These are phyloP conservation scores for Exutisphaerella laricina DNA, from an alignment of 2,329 filamentous ascomycete genomes.

Conservation along the genomic window DNA sequence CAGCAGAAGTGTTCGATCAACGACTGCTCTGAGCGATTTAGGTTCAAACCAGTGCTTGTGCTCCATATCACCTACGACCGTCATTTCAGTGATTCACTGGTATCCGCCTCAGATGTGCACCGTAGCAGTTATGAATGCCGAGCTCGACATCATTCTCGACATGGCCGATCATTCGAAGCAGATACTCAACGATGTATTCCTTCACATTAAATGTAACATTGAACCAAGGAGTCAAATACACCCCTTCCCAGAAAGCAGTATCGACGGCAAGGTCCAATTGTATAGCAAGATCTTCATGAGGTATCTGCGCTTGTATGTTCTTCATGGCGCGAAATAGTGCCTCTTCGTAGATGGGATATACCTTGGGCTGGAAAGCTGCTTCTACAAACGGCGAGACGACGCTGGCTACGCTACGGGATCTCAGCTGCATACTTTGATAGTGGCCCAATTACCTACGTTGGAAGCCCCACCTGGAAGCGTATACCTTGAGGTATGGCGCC, in stretches of 20 bases:
- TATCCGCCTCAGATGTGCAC: conserved; percentile 21
- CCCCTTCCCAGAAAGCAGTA: conserved; percentile 27
- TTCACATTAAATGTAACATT: conserved; percentile 26
- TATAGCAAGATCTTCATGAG: conserved; percentile 31
- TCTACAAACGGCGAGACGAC: conserved; percentile 23
- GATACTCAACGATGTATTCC: conserved; percentile 32
- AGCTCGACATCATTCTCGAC: conserved; percentile 37
- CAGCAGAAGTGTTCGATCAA: conserved; percentile 36
- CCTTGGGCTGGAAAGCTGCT: conserved; percentile 22
- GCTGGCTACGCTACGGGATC: conserved; percentile 14
- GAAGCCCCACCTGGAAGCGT: conserved; percentile 33
- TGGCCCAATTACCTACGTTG: conserved; percentile 16
- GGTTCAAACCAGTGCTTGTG: conserved; percentile 44
- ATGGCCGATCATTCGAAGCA: conserved; percentile 28
- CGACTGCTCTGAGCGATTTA: conserved; percentile 27
- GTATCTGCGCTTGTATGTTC: conserved; percentile 31
- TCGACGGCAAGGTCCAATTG: conserved; percentile 33
- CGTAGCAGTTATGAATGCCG: conserved; percentile 47
- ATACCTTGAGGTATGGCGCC: conserved; percentile 26
- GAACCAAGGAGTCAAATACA: conserved; percentile 12
- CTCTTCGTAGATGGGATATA: conserved; percentile 32
- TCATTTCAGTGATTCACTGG: too few species aligned
- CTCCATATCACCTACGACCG: conserved; percentile 34
- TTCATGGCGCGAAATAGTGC: conserved; percentile 28
- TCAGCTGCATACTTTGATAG: not conserved